Conservation (phyloP, 768 basidiomycete species). For the Serendipita sp. region DNA sequence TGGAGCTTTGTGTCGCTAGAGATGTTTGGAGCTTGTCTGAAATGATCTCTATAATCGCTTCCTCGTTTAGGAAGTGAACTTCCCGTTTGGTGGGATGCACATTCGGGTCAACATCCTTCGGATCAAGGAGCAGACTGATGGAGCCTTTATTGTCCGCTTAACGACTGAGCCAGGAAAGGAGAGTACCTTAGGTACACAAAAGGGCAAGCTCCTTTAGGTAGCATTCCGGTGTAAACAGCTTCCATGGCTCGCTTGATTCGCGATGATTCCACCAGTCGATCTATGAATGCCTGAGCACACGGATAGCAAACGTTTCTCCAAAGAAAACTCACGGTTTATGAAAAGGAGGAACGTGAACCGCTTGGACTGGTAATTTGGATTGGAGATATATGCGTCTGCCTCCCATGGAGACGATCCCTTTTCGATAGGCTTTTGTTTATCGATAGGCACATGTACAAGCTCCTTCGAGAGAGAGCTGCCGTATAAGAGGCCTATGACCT, state of each 20-base stretch:
- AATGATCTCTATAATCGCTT: slow-evolving; percentile 61
- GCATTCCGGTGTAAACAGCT: slow-evolving; percentile 60
- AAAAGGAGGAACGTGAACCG: slow-evolving; percentile 75
- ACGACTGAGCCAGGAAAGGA: not conserved
- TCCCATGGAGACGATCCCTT: slow-evolving; percentile 40
- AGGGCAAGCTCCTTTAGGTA: slow-evolving; percentile 79
- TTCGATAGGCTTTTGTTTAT: slow-evolving; percentile 19
- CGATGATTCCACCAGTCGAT: slow-evolving; percentile 79
- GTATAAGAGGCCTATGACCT: slow-evolving; percentile 68
- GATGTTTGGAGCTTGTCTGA: slow-evolving; percentile 52
- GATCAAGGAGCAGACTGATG: slow-evolving; percentile 62
- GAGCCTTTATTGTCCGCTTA: not conserved
- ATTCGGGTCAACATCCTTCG: slow-evolving; percentile 84
- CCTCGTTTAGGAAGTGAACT: slow-evolving; percentile 88
- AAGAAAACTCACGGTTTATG: slow-evolving; percentile 63
- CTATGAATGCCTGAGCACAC: slow-evolving; percentile 24
- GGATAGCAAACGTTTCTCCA: not conserved
- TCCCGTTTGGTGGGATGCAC: slow-evolving; percentile 97
- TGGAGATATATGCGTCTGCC: slow-evolving; percentile 64
- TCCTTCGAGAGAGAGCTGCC: slow-evolving; percentile 68
- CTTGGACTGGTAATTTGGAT: slow-evolving; percentile 78
- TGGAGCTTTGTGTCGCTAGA: slow-evolving; percentile 32
- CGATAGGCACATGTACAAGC: slow-evolving; percentile 29
- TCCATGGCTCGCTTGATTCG: slow-evolving; percentile 81
- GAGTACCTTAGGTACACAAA: slow-evolving; percentile 88